These are phyloP conservation scores for Ottelia alismoides DNA, from an alignment of 106 monocot genomes.

Conservation along the genomic window DNA sequence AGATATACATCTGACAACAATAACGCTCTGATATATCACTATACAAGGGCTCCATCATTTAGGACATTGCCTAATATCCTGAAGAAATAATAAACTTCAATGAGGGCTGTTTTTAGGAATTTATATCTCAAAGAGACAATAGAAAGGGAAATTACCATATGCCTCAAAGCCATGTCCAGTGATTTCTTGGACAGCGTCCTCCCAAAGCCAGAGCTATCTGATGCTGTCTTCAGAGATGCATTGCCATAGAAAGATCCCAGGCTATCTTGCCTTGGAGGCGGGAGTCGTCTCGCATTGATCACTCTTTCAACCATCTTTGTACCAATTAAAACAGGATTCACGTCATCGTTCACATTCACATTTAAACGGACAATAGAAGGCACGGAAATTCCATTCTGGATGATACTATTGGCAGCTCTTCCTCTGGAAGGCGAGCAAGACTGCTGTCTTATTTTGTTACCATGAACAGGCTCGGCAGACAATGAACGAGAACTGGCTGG, in stretches of 20 bases:
- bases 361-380: constrained; percentile 33
- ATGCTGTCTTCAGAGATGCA: constrained; percentile 18
- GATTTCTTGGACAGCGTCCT: constrained; percentile 59
- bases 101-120: too few relatives aligned
- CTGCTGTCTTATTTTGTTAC: constrained; percentile 32
- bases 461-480: constrained; percentile 40
- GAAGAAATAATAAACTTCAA: too few relatives aligned
- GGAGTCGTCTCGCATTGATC: constrained; percentile 50
- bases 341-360: constrained; percentile 22
- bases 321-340: constrained; percentile 55
- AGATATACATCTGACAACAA: too few relatives aligned
- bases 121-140: too few relatives aligned
- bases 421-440: constrained; percentile 82
- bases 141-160: too few relatives aligned
- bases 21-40: too few relatives aligned
- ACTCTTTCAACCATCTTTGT: constrained; percentile 85
- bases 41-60: too few relatives aligned
- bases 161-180: constrained; percentile 71
- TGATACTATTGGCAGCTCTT: constrained; percentile 41
- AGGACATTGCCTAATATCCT: too few relatives aligned
- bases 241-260: constrained; percentile 8
- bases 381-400: constrained; percentile 23
- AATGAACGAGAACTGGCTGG: constrained; percentile 50
- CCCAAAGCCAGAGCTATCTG: constrained; percentile 53
- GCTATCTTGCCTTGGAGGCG: constrained; percentile 59